A percentile compares a stretch with the other conserved stretches of the same genome.
Evolutionary conservation across 306 rosid species (phyloP).

Genomic region (Urtica urens): DNA sequence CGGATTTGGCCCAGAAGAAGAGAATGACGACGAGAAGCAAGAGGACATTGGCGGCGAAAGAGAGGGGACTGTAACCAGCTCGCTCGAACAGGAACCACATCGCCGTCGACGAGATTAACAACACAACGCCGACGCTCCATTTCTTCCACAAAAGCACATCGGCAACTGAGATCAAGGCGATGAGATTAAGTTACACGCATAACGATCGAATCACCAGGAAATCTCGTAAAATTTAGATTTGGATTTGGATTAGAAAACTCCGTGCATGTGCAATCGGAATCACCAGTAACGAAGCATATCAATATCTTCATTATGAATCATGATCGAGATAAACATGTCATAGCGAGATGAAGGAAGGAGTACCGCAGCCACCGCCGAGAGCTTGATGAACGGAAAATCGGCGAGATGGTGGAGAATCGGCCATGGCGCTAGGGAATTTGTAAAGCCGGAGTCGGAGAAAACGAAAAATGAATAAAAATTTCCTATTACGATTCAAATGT

Average conservation of each 20-base stretch:
- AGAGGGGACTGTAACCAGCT: constrained; percentile 70
- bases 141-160: constrained; percentile 87
- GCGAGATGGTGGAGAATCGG: constrained; percentile 35
- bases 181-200: not conserved
- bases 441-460: constrained; percentile 6
- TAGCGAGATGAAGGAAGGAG: constrained; percentile 20
- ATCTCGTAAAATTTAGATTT: not conserved
- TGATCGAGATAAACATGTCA: too few species aligned
- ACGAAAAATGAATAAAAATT: not conserved
- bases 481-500: not conserved
- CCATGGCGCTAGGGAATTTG: constrained; percentile 65
- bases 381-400: constrained; percentile 59
- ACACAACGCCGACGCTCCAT: constrained; percentile 49
- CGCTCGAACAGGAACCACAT: constrained; percentile 80
- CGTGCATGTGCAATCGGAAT: too few species aligned
- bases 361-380: constrained; percentile 80
- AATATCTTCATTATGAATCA: too few species aligned
- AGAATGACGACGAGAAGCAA: constrained; percentile 78
- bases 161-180: constrained; percentile 45
- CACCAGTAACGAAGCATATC: too few species aligned
- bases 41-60: constrained; percentile 79
- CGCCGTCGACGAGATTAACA: constrained; percentile 46
- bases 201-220: not conserved
- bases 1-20: constrained; percentile 93
- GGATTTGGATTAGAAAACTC: too few species aligned